These are phyloP conservation scores for Lipomyces japonicus DNA, from an alignment of 805 yeast genomes.

Conservation along the genomic window DNA sequence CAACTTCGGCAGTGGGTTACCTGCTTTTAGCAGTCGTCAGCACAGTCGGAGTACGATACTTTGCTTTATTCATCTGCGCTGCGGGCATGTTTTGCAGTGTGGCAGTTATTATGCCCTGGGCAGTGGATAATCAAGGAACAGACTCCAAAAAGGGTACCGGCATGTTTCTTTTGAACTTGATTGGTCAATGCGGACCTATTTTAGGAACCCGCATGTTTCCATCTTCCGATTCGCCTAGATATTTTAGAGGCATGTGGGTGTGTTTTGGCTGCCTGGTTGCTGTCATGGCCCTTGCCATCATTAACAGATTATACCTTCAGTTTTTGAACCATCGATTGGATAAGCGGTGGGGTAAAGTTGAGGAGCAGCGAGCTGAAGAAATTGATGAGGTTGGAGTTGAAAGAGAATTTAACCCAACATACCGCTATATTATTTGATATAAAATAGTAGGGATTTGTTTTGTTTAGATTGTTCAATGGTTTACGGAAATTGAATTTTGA, in stretches of 20 bases:
- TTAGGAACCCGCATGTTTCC: conserved; percentile 32
- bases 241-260: conserved; percentile 28
- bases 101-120: conserved; percentile 29
- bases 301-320: background rate
- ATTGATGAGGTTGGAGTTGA: conserved; percentile 2
- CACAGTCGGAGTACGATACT: conserved; percentile 28
- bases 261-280: conserved; percentile 24
- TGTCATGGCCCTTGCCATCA: conserved; percentile 19
- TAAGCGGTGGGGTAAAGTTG: conserved; percentile 4
- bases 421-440: conserved; percentile 1
- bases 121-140: conserved; percentile 29
- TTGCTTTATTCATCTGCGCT: conserved; percentile 29
- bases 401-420: conserved; percentile 4
- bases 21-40: conserved; percentile 27
- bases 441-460: background rate
- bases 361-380: background rate
- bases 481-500: too few relatives aligned
- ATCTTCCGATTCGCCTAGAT: conserved; percentile 23
- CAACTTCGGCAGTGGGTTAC: conserved; percentile 10
- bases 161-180: conserved; percentile 26
- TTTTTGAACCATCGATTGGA: background rate
- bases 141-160: conserved; percentile 30
- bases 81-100: conserved; percentile 30
- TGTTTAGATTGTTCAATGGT: too few relatives aligned
- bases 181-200: conserved; percentile 33